Evolutionary conservation across 2,329 filamentous ascomycete species (phyloP), one percentile per base, ranked within the genome.

Genomic region (Sporothrix sp.): DNA sequence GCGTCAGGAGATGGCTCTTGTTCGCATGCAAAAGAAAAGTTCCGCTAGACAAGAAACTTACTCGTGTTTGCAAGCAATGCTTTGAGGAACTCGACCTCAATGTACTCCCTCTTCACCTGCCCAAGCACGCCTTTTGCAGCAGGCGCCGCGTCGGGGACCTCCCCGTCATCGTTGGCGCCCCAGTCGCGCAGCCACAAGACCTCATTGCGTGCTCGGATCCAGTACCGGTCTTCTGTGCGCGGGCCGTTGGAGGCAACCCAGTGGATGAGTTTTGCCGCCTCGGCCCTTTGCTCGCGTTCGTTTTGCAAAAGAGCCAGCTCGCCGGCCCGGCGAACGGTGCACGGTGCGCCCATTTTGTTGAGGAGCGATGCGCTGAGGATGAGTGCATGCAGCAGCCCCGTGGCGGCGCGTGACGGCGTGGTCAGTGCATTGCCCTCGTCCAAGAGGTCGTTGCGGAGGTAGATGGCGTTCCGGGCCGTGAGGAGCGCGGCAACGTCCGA

Each of bases 101-200:
- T 69, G 9, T 75, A 75, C 6, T 78, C 74, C 49, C 68, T 72
- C 13, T 75, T 66, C 3, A 93, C 68, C 55, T 73, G 75, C 1
- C 82, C 79, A 53, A 83, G 74, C 9, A 79, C 68, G 20, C 82
- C 77, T 33, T 68, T 67, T 23, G 66, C 69, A 2, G 47, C 33
- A 14, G 14, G 5, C 3, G 44, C n/a, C 2, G 36, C 30, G 3
- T 37, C 32, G 10, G 46, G 2, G 3, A 57, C 56, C 27, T 45
- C 53, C 21, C 63, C 57, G 52, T 65, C 60, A 49, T 75, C 66
- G 53, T 76, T 71, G 21, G 73, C 71, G 30, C 82, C 82, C 85
- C 85, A 90, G 59, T 76, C 75, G 61, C 81, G 79, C 27, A 91
- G 70, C 86, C 86, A 91, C 4, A 88, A 62, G 8, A 90, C 65